phyloP scores from a whole-genome alignment of 1,284 basidiomycete genomes.

The Ceratobasidium sp. region DNA sequence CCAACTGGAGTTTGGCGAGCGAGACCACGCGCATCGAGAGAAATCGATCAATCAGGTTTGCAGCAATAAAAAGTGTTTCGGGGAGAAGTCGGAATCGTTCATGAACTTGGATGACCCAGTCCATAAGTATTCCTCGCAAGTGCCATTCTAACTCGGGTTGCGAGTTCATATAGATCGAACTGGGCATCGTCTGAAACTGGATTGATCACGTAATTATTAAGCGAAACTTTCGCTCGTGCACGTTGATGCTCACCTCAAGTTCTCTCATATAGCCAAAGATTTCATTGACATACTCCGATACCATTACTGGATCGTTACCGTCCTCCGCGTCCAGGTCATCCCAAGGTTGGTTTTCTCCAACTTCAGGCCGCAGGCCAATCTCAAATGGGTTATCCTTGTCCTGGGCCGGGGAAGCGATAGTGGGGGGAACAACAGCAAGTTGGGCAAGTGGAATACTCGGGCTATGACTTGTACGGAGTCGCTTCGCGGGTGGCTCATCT shows the following conservation, averaged over 20 bases:
- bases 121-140: constrained; percentile 92
- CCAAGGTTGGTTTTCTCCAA: constrained; percentile 48
- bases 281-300: constrained; percentile 92
- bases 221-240: not conserved
- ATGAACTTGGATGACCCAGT: constrained; percentile 98
- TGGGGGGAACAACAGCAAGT: not conserved
- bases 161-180: constrained; percentile 86
- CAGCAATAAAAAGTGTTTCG: constrained; percentile 92
- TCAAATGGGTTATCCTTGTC: constrained; percentile 24
- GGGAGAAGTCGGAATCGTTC: constrained; percentile 90
- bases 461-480: constrained; percentile 3
- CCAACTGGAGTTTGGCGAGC: constrained; percentile 92
- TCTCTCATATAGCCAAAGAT: constrained; percentile 92
- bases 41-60: constrained; percentile 98
- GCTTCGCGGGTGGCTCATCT: constrained; percentile 7
- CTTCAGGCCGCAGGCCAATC: constrained; percentile 6
- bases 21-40: constrained; percentile 88
- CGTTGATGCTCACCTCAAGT: constrained; percentile 56
- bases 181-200: constrained; percentile 75
- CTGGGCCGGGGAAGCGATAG: not conserved
- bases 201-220: constrained; percentile 27
- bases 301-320: constrained; percentile 92
- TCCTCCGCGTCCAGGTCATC: constrained; percentile 95
- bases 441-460: not conserved
- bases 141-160: constrained; percentile 92